These are phyloP conservation scores for Ceratocystis papillata DNA, from an alignment of 2,329 filamentous ascomycete genomes.

Conservation along the genomic window DNA sequence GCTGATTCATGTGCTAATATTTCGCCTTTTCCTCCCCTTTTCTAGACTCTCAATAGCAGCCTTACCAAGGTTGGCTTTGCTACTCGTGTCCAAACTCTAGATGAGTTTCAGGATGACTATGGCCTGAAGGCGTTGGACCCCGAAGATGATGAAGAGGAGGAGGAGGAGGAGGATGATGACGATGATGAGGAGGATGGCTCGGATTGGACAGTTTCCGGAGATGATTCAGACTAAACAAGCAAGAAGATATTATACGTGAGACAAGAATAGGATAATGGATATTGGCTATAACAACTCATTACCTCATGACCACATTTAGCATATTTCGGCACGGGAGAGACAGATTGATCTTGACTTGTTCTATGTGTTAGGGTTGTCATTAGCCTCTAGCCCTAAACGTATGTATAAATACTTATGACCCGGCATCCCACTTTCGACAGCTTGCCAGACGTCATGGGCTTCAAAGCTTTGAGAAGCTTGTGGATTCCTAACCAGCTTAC, in stretches of 20 bases:
- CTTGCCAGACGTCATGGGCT: constrained; percentile 20
- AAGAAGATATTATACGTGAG: neutral
- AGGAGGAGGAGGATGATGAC: constrained; percentile 43
- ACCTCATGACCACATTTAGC: neutral
- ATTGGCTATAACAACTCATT: constrained; percentile 11
- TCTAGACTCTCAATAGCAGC: constrained; percentile 60
- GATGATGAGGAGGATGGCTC: constrained; percentile 36
- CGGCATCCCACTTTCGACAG: constrained; percentile 16
- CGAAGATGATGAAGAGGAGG: constrained; percentile 51
- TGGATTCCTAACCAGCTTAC: neutral
- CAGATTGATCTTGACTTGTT: too few species aligned
- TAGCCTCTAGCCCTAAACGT: too few species aligned
- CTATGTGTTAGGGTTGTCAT: neutral
- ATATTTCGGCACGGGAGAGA: too few species aligned
- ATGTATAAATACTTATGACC: constrained; percentile 15
- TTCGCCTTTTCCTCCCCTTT: constrained; percentile 11
- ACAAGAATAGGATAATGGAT: constrained; percentile 4
- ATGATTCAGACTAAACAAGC: constrained; percentile 14
- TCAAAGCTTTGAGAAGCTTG: constrained; percentile 6
- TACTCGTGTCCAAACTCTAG: constrained; percentile 60
- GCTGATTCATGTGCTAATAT: constrained; percentile 13
- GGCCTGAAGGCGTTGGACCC: constrained; percentile 57
- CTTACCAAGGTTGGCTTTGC: constrained; percentile 70
- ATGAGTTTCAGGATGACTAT: constrained; percentile 81
- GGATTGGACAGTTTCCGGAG: constrained; percentile 17